Percentiles rank a stretch among this genome's conserved stretches.
Evolutionary conservation across 768 basidiomycete genomes (phyloP).

Genomic region (Boletellus emodensis): DNA sequence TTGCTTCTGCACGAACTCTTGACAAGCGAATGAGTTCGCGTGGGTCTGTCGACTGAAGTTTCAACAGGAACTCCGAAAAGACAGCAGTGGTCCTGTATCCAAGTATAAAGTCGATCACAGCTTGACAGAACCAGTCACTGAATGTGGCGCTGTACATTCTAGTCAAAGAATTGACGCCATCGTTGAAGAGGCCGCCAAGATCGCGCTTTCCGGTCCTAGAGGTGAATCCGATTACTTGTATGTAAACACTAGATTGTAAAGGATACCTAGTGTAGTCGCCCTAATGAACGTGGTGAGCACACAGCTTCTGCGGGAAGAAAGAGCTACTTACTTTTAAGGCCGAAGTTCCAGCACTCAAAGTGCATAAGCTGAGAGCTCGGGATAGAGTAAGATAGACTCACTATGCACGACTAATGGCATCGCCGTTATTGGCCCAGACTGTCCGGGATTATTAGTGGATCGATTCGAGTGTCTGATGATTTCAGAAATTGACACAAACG

Average conservation of each 20-base stretch:
- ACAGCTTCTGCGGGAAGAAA: background rate
- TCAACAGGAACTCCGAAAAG: constrained; percentile 91
- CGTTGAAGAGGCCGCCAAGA: constrained; percentile 85
- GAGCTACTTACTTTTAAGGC: constrained; percentile 74
- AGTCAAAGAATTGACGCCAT: constrained; percentile 92
- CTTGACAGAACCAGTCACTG: constrained; percentile 96
- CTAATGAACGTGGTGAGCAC: constrained; percentile 33
- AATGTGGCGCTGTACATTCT: constrained; percentile 88
- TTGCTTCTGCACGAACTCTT: constrained; percentile 86
- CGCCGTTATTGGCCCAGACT: constrained; percentile 99
- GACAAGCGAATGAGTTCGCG: constrained; percentile 84
- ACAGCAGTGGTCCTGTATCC: constrained; percentile 83
- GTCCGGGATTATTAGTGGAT: background rate
- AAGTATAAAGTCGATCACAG: constrained; percentile 89
- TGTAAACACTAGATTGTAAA: background rate
- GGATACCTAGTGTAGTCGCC: constrained; percentile 81
- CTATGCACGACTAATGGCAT: constrained; percentile 89
- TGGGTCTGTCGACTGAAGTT: constrained; percentile 88
- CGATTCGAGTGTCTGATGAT: background rate
- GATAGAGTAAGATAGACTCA: constrained; percentile 34
- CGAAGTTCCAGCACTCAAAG: constrained; percentile 78
- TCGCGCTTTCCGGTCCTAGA: constrained; percentile 93
- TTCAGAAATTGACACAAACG: constrained; percentile 38
- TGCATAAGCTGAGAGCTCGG: background rate
- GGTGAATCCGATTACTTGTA: constrained; percentile 3